These are phyloP conservation scores for Vigna trinervia DNA, from an alignment of 306 rosid species.

Conservation along the genomic window DNA sequence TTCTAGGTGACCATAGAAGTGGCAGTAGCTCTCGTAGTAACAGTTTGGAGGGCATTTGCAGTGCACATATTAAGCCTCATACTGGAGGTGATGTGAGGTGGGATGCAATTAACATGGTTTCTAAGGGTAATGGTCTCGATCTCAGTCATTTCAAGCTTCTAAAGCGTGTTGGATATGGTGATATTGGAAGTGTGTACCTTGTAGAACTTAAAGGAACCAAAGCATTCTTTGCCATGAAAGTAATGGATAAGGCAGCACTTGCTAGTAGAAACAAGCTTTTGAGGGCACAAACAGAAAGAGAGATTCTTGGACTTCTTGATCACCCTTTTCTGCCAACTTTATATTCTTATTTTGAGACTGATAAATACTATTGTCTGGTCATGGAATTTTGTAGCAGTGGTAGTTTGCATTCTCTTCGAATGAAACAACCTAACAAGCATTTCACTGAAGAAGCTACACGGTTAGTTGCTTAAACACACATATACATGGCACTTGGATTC, in stretches of 20 bases:
- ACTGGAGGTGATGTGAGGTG: conserved; percentile 88
- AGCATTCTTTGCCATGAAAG: conserved; percentile 80
- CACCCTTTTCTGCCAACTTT: conserved; percentile 92
- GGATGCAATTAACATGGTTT: conserved; percentile 73
- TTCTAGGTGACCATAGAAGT: conserved; percentile 49
- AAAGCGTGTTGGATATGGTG: conserved; percentile 85
- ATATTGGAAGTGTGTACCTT: conserved; percentile 83
- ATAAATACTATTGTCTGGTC: conserved; percentile 74
- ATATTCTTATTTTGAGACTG: conserved; percentile 79
- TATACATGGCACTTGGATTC: conserved; percentile 2
- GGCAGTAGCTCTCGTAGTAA: conserved; percentile 57
- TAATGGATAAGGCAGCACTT: conserved; percentile 88
- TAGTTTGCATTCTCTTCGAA: conserved; percentile 74
- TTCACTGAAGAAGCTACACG: conserved; percentile 91
- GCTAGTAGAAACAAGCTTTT: conserved; percentile 82
- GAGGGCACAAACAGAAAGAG: conserved; percentile 85
- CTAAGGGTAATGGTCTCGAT: conserved; percentile 58
- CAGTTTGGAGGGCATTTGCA: conserved; percentile 66
- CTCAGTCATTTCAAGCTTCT: conserved; percentile 72
- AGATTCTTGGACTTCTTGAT: conserved; percentile 91
- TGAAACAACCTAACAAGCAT: conserved; percentile 78
- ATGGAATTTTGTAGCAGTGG: conserved; percentile 93
- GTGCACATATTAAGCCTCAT: conserved; percentile 67
- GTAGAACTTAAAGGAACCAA: conserved; percentile 70
- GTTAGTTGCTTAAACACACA: conserved; percentile 49